These are phyloP conservation scores for Trichoderma sp. DNA, from an alignment of 2,329 filamentous ascomycete genomes.

Conservation along the genomic window DNA sequence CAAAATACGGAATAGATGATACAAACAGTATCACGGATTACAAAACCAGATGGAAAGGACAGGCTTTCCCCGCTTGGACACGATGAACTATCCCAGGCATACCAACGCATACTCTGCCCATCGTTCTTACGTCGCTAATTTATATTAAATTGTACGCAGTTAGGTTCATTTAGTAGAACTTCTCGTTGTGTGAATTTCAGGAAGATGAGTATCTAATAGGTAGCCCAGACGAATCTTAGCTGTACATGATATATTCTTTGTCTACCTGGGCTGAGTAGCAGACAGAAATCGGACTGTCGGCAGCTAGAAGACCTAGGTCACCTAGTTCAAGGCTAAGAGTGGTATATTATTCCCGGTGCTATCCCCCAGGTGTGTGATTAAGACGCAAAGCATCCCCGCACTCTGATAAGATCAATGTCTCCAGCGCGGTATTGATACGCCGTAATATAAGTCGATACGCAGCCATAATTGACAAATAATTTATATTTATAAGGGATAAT, in stretches of 20 bases:
- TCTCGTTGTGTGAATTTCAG: not conserved
- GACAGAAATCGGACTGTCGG: not conserved
- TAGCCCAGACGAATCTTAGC: not conserved
- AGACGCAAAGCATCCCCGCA: not conserved
- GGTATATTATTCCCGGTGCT: not conserved
- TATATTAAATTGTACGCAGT: accelerated
- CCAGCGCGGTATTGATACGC: not conserved
- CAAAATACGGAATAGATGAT: not conserved
- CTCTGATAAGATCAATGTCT: not conserved
- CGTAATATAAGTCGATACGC: not conserved
- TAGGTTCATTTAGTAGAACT: not conserved
- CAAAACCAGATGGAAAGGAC: not conserved
- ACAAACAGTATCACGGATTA: not conserved
- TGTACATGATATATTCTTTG: not conserved
- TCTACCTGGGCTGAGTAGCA: not conserved
- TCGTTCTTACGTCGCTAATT: not conserved
- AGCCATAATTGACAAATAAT: not conserved
- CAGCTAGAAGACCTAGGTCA: not conserved
- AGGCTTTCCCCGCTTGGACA: not conserved
- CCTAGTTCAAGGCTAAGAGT: not conserved
- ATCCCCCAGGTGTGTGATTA: not conserved
- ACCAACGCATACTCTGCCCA: not conserved
- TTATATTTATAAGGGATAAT: not conserved
- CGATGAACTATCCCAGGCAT: not conserved
- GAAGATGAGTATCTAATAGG: not conserved